Evolutionary conservation across 345 rosid species (phyloP).

Genomic region (Gossypium arboreum): DNA sequence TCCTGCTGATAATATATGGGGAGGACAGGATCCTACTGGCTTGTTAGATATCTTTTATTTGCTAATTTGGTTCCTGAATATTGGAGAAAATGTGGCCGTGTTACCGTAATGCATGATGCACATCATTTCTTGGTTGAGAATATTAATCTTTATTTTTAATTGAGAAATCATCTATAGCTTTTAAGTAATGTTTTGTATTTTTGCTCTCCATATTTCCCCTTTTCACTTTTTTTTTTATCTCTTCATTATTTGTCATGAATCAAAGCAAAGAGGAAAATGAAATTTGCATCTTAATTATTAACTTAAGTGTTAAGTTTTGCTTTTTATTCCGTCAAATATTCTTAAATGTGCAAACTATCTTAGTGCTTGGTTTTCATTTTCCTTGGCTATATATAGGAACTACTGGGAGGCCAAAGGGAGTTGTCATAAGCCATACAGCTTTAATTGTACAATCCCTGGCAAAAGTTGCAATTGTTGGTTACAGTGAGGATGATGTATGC

Average conservation of each 20-base stretch:
- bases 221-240: background rate
- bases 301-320: background rate
- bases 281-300: background rate
- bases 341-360: background rate
- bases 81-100: background rate
- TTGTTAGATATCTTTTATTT: background rate
- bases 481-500: slow-evolving; percentile 78
- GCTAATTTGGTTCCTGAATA: background rate
- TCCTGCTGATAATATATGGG: background rate
- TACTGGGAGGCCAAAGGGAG: slow-evolving; percentile 88
- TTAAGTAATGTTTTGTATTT: background rate
- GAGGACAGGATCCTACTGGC: background rate
- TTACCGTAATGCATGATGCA: background rate
- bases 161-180: background rate
- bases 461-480: slow-evolving; percentile 74
- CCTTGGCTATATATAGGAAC: slow-evolving; percentile 50
- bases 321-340: background rate
- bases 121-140: background rate
- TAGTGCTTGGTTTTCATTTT: background rate
- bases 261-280: background rate
- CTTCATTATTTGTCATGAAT: background rate
- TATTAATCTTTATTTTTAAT: background rate
- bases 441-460: slow-evolving; percentile 75
- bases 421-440: slow-evolving; percentile 65
- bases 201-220: background rate